These are phyloP conservation scores for Colletotrichum sp. DNA, from an alignment of 2,329 filamentous ascomycete genomes.

Conservation along the genomic window DNA sequence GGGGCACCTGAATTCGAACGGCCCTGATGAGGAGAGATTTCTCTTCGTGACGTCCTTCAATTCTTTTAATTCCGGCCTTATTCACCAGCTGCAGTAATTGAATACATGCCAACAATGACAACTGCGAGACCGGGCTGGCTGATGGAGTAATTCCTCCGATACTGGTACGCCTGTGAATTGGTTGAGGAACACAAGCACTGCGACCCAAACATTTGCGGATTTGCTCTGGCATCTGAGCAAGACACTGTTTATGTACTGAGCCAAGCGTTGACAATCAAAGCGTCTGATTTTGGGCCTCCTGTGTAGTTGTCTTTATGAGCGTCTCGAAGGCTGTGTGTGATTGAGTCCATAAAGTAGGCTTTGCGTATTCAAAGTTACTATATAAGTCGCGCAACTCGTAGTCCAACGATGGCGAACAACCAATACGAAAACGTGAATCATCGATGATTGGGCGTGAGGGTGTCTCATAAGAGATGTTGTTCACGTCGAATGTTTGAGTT, in stretches of 20 bases:
- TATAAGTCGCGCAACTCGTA: neutral
- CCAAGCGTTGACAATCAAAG: no score
- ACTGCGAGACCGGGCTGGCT: neutral
- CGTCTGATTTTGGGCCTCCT: rapidly evolving
- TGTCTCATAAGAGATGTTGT: neutral
- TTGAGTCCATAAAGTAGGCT: no score
- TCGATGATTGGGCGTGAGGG: no score
- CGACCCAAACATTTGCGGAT: no score
- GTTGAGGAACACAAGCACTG: no score
- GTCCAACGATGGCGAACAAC: rapidly evolving
- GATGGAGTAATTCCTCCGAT: neutral
- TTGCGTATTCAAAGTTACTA: neutral
- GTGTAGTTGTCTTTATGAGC: neutral
- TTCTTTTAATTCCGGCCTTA: rapidly evolving
- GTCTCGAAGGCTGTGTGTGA: rapidly evolving
- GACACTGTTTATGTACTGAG: no score
- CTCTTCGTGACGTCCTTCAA: neutral
- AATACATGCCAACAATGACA: neutral
- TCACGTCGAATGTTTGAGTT: neutral
- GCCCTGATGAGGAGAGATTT: rapidly evolving
- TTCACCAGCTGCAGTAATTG: neutral
- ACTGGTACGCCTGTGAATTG: neutral
- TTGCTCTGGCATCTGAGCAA: no score
- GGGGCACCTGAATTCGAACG: neutral
- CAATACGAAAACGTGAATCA: no score